Percentiles rank a stretch among this genome's conserved stretches.
These are phyloP conservation scores for Metahyphopichia silvanorum DNA, from an alignment of 805 yeast species.

Conservation along the genomic window DNA sequence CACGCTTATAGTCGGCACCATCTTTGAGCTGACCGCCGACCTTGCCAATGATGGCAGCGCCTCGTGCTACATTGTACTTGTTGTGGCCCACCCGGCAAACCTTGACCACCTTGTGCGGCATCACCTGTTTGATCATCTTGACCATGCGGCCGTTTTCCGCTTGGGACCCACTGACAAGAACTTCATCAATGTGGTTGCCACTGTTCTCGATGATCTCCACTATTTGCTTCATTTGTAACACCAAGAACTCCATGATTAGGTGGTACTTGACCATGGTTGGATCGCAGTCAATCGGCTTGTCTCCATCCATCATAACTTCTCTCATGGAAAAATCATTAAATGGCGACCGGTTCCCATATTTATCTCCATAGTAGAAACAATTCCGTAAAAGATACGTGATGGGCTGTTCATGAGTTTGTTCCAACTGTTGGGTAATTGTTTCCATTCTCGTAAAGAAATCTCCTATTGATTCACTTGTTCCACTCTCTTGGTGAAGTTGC, in stretches of 20 bases:
- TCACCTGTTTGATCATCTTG: conserved; percentile 1
- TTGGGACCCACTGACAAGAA: conserved; percentile 54
- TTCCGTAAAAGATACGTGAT: conserved; percentile 26
- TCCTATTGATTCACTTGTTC: conserved; percentile 4
- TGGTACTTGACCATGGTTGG: conserved; percentile 40
- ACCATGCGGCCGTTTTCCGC: conserved; percentile 42
- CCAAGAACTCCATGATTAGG: conserved; percentile 47
- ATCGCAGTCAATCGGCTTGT: no score
- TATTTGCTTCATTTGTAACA: conserved; percentile 47
- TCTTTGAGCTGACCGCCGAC: no score
- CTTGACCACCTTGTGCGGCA: conserved; percentile 4
- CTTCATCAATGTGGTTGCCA: conserved; percentile 17
- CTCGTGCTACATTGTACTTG: conserved; percentile 10
- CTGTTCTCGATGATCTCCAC: conserved; percentile 15
- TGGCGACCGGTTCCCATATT: conserved; percentile 59
- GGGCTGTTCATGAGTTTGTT: conserved; percentile 7
- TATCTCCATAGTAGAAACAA: conserved; percentile 52
- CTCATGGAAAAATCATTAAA: conserved; percentile 47
- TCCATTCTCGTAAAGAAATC: conserved; percentile 18
- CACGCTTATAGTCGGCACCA: not conserved
- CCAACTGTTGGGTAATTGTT: conserved; percentile 16
- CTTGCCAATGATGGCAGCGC: conserved; percentile 9
- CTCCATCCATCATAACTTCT: conserved; percentile 49
- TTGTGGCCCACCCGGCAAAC: conserved; percentile 3
- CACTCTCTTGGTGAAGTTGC: conserved; percentile 36